Conservation (phyloP, 345 rosid genomes). For the Psidium friedrichsthalianum region DNA sequence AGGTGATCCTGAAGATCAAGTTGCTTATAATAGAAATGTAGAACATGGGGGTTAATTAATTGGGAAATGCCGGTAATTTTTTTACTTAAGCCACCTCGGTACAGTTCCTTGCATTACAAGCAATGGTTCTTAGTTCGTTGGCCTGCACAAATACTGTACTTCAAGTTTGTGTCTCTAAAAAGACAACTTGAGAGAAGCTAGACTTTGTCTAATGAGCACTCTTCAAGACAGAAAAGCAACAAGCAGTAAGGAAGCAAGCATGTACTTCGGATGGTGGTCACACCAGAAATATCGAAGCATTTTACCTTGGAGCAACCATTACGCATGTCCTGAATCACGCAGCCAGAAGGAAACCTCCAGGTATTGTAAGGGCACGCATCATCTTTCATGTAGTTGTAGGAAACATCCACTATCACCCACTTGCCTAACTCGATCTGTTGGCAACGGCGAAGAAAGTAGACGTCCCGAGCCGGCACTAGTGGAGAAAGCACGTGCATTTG, state of each 20-base stretch:
- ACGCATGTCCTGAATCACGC: conserved; percentile 48
- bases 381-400: conserved; percentile 16
- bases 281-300: not conserved
- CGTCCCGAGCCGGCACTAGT: conserved; percentile 53
- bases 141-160: not conserved
- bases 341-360: conserved; percentile 82
- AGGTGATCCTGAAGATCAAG: not conserved
- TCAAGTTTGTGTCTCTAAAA: not conserved
- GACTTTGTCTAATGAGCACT: not conserved
- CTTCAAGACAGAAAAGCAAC: not conserved
- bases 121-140: not conserved
- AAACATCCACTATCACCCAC: conserved; percentile 67
- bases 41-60: not conserved
- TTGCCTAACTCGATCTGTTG: conserved; percentile 32
- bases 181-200: not conserved
- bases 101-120: not conserved
- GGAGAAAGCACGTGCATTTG: conserved; percentile 67
- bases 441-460: conserved; percentile 49
- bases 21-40: not conserved
- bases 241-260: not conserved
- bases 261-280: not conserved
- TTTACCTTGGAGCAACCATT: conserved; percentile 42
- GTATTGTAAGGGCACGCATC: conserved; percentile 1
- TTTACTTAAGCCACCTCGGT: not conserved
- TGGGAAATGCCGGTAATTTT: not conserved